Percentiles rank a stretch among this genome's conserved stretches.
These are phyloP conservation scores for Naematelia aurantialba DNA, from an alignment of 768 basidiomycete species.

Conservation along the genomic window DNA sequence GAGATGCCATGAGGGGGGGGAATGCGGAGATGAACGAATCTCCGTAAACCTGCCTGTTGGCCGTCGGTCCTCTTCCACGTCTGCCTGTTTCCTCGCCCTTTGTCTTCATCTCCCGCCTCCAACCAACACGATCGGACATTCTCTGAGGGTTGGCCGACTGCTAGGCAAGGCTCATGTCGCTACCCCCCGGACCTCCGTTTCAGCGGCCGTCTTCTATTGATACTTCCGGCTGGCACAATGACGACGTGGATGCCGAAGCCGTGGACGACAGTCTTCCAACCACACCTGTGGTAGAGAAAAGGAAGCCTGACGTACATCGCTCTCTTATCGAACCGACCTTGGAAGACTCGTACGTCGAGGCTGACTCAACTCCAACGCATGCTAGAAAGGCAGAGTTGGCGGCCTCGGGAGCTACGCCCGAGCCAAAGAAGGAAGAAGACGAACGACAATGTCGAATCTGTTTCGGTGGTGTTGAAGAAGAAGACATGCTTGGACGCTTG, in stretches of 20 bases:
- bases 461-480: constrained; percentile 62
- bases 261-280: not conserved
- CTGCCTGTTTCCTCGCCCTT: too few relatives aligned
- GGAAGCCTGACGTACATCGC: not conserved
- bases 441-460: constrained; percentile 68
- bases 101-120: too few relatives aligned
- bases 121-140: too few relatives aligned
- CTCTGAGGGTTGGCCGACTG: too few relatives aligned
- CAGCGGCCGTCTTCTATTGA: not conserved
- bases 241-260: not conserved
- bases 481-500: constrained; percentile 62
- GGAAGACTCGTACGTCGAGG: not conserved
- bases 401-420: not conserved
- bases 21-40: too few relatives aligned
- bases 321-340: not conserved
- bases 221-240: not conserved
- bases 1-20: too few relatives aligned
- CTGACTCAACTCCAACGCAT: not conserved
- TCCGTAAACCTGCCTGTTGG: too few relatives aligned
- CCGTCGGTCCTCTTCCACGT: too few relatives aligned
- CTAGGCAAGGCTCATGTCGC: too few relatives aligned
- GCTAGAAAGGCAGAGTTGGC: too few relatives aligned
- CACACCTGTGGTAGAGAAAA: not conserved
- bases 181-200: too few relatives aligned
- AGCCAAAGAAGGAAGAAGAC: constrained; percentile 20